Conservation (phyloP, 139 green algal species). For the Chlorella sorokiniana region DNA sequence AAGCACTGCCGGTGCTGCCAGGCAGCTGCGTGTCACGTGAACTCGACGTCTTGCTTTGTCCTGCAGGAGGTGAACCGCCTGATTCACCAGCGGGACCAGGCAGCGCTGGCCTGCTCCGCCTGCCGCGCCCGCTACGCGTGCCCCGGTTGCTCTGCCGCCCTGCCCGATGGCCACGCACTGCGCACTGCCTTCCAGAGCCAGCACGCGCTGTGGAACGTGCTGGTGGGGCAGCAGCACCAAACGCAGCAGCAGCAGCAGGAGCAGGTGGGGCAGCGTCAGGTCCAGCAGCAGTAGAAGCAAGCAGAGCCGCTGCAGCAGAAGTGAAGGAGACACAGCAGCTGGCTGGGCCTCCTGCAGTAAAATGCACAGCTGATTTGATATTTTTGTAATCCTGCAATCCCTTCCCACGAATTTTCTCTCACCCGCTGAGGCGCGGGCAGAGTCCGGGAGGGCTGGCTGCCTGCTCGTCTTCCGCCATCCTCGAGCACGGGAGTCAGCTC, state of each 20-base stretch:
- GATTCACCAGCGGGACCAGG: not conserved
- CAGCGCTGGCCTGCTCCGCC: not conserved
- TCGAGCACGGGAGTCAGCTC: no score
- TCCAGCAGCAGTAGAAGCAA: not conserved
- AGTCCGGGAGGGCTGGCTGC: no score
- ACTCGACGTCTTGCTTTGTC: not conserved
- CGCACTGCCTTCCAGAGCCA: slow-evolving; percentile 6
- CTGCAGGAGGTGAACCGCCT: not conserved
- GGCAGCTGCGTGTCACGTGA: no score
- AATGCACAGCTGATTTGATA: not conserved
- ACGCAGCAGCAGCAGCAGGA: not conserved
- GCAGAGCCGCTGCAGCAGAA: not conserved
- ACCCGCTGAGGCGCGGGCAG: no score
- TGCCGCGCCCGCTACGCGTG: not conserved
- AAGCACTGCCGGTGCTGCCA: no score
- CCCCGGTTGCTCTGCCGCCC: not conserved
- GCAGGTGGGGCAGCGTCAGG: no score
- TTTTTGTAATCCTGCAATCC: not conserved
- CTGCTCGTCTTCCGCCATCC: no score
- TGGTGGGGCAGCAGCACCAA: not conserved
- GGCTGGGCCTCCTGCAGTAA: not conserved
- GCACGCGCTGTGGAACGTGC: slow-evolving; percentile 11
- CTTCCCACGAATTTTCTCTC: not conserved
- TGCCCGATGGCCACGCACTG: not conserved
- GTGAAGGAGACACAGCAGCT: not conserved